A percentile compares a stretch with the other conserved stretches of the same genome.
Evolutionary conservation across 306 rosid genomes (phyloP).

Genomic region (Citrullus colocynthis): DNA sequence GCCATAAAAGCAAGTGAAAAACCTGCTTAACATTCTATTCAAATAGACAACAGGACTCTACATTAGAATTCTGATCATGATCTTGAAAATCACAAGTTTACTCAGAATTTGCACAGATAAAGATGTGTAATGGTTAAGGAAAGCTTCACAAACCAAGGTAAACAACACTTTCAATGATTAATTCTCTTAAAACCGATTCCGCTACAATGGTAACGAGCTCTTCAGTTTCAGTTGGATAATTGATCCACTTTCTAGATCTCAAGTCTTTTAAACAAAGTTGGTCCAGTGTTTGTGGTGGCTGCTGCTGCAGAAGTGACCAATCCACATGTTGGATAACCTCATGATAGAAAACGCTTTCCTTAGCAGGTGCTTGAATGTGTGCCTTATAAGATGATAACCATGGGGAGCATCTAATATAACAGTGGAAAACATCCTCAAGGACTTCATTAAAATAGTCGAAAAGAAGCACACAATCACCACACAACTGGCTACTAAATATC

Average conservation of each 20-base stretch:
- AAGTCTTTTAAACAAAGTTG: conserved; percentile 38
- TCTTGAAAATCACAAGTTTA: background rate
- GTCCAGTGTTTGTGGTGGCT: conserved; percentile 21
- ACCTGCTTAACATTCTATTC: background rate
- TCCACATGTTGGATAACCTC: conserved; percentile 33
- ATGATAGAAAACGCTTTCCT: conserved; percentile 22
- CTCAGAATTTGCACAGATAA: background rate
- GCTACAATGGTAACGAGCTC: conserved; percentile 27
- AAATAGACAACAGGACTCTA: background rate
- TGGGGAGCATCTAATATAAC: conserved; percentile 21
- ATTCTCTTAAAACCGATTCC: conserved; percentile 37
- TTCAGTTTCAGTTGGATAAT: conserved; percentile 25
- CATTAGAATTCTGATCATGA: background rate
- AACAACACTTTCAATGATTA: conserved; percentile 37
- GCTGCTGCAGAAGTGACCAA: conserved; percentile 15
- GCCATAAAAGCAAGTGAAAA: background rate
- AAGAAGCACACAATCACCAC: conserved; percentile 19
- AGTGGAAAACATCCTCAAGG: conserved; percentile 28
- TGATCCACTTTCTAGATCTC: conserved; percentile 39
- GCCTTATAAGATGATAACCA: conserved; percentile 25
- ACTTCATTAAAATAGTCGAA: conserved; percentile 39
- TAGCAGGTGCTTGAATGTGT: conserved; percentile 16
- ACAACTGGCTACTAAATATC: conserved; percentile 21
- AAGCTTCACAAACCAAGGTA: conserved; percentile 18
- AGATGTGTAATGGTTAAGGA: no score